Evolutionary conservation across 176 grass and related monocot species (phyloP).

Genomic region (Bromus sterilis): DNA sequence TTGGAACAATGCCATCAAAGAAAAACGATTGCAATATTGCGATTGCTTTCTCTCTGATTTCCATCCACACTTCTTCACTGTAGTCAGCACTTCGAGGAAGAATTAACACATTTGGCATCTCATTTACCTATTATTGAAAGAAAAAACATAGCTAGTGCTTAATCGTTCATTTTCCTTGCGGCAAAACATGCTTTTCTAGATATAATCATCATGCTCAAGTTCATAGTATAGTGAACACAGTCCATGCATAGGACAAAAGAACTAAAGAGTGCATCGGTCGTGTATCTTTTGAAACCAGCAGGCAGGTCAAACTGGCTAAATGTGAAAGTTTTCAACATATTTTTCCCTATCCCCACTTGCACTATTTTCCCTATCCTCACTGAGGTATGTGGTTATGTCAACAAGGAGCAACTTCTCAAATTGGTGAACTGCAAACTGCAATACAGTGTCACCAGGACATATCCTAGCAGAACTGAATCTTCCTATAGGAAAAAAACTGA

Average conservation of each 20-base stretch:
- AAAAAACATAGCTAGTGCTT: not conserved
- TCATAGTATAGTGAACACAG: not conserved
- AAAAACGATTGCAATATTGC: constrained; percentile 86
- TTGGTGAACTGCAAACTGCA: not conserved
- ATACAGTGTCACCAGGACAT: not conserved
- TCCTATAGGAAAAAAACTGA: not conserved
- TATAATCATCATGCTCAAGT: not conserved
- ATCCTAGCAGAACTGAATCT: not conserved
- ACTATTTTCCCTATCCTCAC: not conserved
- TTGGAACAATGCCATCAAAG: constrained; percentile 85
- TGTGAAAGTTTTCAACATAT: constrained; percentile 8
- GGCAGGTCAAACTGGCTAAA: not conserved
- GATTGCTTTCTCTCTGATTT: constrained; percentile 89
- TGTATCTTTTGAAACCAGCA: not conserved
- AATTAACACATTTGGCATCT: constrained; percentile 98
- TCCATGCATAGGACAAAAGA: not conserved
- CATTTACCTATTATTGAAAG: constrained; percentile 53
- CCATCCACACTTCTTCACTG: constrained; percentile 99
- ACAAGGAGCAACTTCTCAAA: not conserved
- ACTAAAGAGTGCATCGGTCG: not conserved
- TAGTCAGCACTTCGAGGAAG: constrained; percentile 94
- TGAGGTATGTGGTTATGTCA: not conserved
- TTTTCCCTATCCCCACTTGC: not conserved
- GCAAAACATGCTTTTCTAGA: not conserved
- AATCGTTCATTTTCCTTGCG: not conserved